Percentiles rank a stretch among this genome's conserved stretches.
These are phyloP conservation scores for Cladosporium sp. DNA, from an alignment of 2,329 filamentous ascomycete genomes.

Conservation along the genomic window DNA sequence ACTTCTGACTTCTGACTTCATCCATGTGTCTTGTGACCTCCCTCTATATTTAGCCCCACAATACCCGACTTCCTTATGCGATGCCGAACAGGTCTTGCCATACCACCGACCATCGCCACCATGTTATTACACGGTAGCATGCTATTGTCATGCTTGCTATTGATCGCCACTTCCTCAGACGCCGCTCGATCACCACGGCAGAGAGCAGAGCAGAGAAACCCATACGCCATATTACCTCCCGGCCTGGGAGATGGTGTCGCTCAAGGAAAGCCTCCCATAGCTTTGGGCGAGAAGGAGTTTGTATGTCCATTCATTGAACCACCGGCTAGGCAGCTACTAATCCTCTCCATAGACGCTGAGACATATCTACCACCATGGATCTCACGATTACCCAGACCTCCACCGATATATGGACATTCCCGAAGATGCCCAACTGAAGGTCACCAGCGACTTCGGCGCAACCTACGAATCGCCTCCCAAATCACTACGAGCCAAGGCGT, in stretches of 20 bases:
- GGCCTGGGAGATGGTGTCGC: conserved; percentile 10
- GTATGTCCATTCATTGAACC: conserved; percentile 17
- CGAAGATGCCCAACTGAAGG: conserved; percentile 43
- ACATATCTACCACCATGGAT: conserved; percentile 91
- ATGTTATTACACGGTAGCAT: conserved; percentile 22
- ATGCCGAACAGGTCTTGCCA: conserved; percentile 19
- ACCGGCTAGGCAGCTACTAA: not conserved
- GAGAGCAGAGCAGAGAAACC: conserved; percentile 18
- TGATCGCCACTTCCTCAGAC: conserved; percentile 16
- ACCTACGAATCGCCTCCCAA: conserved; percentile 37
- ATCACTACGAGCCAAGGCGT: conserved; percentile 39
- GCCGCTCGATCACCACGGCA: conserved; percentile 21
- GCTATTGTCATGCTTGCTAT: conserved; percentile 19
- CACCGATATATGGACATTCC: conserved; percentile 73
- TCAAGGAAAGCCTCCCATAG: conserved; percentile 14
- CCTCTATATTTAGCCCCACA: not conserved
- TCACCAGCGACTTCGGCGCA: conserved; percentile 26
- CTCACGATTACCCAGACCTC: conserved; percentile 69
- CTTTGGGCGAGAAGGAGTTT: conserved; percentile 26
- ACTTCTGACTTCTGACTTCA: not conserved
- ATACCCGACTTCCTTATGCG: conserved; percentile 15
- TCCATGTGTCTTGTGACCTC: conserved; percentile 1
- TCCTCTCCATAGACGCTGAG: conserved; percentile 55
- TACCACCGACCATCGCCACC: conserved; percentile 12
- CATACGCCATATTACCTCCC: conserved; percentile 24